A percentile compares a stretch with the other conserved stretches of the same genome.
Evolutionary conservation across 441 rosid species (phyloP).

Genomic region (Raphanus hybrid): DNA sequence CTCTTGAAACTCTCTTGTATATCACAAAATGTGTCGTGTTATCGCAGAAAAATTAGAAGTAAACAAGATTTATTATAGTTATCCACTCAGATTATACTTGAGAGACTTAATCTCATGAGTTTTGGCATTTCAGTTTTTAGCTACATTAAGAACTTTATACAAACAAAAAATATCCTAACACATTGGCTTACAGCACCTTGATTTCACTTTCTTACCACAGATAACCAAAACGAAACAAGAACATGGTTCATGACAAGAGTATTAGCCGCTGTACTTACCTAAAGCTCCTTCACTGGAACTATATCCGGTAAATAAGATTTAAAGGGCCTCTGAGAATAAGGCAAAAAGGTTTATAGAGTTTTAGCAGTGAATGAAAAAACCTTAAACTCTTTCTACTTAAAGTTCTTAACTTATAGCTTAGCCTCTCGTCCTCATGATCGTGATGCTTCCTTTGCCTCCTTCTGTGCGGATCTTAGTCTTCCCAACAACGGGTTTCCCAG

Average conservation of each 20-base stretch:
- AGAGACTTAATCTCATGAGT: constrained; percentile 15
- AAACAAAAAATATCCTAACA: constrained; percentile 26
- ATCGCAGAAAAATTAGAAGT: not conserved
- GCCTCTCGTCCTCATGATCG: constrained; percentile 93
- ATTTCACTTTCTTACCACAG: constrained; percentile 16
- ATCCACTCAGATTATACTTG: not conserved
- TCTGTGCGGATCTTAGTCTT: constrained; percentile 94
- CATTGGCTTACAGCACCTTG: constrained; percentile 19
- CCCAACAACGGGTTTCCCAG: constrained; percentile 97
- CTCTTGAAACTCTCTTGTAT: not conserved
- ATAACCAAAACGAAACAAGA: constrained; percentile 23
- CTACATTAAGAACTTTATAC: constrained; percentile 29
- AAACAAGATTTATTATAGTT: not conserved
- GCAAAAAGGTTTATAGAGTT: constrained; percentile 29
- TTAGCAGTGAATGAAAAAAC: constrained; percentile 8
- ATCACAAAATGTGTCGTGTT: not conserved
- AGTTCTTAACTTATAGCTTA: constrained; percentile 37
- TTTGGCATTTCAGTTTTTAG: constrained; percentile 12
- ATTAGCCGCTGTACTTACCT: constrained; percentile 36
- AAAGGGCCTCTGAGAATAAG: constrained; percentile 39
- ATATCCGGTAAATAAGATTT: constrained; percentile 22
- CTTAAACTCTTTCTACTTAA: constrained; percentile 14
- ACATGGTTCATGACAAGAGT: constrained; percentile 27
- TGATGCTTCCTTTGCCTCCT: constrained; percentile 98
- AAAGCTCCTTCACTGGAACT: constrained; percentile 33